Evolutionary conservation across 2,329 filamentous ascomycete genomes (phyloP), one percentile per base, ranked within the genome.

Genomic region (Fusarium setosum): DNA sequence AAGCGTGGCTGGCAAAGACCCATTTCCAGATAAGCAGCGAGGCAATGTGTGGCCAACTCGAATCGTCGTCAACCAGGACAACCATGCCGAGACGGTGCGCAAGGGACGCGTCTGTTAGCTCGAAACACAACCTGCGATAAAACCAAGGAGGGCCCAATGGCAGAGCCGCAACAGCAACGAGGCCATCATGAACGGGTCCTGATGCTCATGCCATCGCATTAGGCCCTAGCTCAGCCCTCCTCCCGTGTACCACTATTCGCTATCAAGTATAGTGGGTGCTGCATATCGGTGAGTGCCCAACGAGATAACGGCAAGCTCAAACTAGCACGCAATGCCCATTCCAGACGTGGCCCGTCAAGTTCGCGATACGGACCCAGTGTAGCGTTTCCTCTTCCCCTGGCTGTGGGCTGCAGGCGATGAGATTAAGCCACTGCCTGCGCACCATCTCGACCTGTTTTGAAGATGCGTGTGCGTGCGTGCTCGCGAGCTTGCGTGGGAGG

Each of bases 261-360:
- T 56, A 65, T 63, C 56, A 42, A 58, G 34, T 12, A 59, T 47
- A 40, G 59, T 51, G 44, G 44, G 34, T 57, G 56, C 48, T 50
- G 41, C n/a, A 34, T 18, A 29, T 65, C 56, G 59, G 60, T 61
- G 59, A 60, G 59, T 44, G 35, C 59, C 63, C 59, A 63, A 57
- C 59, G 31, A 51, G 59, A 60, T 56, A 55, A 40, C 42, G 48
- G 59, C 42, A 55, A 60, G 54, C 51, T 59, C 52, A 60, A 56
- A 21, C 23, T 47, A 24, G 34, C 29, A 20, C 37, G 24, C 48
- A 35, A 54, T 53, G n/a, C n/a, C 42, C 44, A 47, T 54, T 47
- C 55, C 41, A 54, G 49, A 53, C 40, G 34, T 51, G 54, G 40
- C 54, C 24, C 40, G 26, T 31, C 21, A 5, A 13, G 37, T 21